Percentiles rank a stretch among this genome's conserved stretches.
These are phyloP conservation scores for Chalciporus sp. DNA, from an alignment of 1,284 basidiomycete species.

Conservation along the genomic window DNA sequence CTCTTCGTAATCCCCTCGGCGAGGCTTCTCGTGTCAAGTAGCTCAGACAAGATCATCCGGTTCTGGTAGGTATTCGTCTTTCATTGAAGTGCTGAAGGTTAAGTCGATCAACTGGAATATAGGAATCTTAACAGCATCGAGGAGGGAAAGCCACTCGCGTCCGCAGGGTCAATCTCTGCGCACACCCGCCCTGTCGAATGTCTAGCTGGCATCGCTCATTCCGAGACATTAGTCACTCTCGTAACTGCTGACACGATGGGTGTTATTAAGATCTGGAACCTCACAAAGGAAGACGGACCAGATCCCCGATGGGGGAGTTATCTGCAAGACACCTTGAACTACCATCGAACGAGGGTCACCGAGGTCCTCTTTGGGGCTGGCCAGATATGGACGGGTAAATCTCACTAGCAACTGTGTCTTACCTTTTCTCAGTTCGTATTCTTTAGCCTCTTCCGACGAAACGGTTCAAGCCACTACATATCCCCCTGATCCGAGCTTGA, in stretches of 20 bases:
- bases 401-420: background rate
- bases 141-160: slow-evolving; percentile 49
- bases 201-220: slow-evolving; percentile 51
- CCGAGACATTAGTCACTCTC: slow-evolving; percentile 51
- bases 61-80: slow-evolving; percentile 64
- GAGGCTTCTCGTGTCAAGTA: slow-evolving; percentile 77
- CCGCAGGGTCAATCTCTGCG: slow-evolving; percentile 67
- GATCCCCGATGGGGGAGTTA: slow-evolving; percentile 55
- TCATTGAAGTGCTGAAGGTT: background rate
- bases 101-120: background rate
- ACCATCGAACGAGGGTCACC: slow-evolving; percentile 82
- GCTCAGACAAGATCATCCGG: slow-evolving; percentile 89
- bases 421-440: slow-evolving; percentile 1
- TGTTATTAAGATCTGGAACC: slow-evolving; percentile 73
- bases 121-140: slow-evolving; percentile 63
- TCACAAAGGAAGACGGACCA: slow-evolving; percentile 49
- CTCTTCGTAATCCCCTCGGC: slow-evolving; percentile 69
- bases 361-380: slow-evolving; percentile 66
- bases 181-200: slow-evolving; percentile 75
- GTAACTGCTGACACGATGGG: slow-evolving; percentile 90
- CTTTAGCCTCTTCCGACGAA: slow-evolving; percentile 83
- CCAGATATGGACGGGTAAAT: slow-evolving; percentile 83
- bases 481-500: slow-evolving; percentile 23
- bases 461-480: slow-evolving; percentile 65
- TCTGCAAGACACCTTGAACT: slow-evolving; percentile 58